Evolutionary conservation across 2,329 filamentous ascomycete species (phyloP), one percentile per base, ranked within the genome.

Genomic region (Cordyceps farinosa): DNA sequence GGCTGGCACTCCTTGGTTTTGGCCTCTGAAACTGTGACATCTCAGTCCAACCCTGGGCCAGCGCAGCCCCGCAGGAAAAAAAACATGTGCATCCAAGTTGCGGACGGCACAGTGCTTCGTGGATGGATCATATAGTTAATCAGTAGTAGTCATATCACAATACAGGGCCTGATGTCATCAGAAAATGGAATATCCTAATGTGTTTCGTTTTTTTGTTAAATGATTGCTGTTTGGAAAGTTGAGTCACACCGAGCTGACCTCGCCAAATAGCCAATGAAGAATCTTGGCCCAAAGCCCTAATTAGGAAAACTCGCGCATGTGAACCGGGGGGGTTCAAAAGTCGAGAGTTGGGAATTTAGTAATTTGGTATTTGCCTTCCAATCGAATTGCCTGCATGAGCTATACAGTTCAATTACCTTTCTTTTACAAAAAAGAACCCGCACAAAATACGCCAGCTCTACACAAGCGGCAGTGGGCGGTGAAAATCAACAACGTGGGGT

Each of bases 401-500:
- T 10, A 13, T 55, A 44, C 7, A n/a, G n/a, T 30, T 54, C 27
- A 4, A 55, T 42, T 17, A 3, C 1, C 36, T 5, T 42, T 44
- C 27, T 42, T 44, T 17, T 5, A 6, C 5, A 38, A 27, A 44
- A 17, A 44, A 1, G 7, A 17, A 13, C 3, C 4, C 30, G 32
- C 42, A 27, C 29, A 44, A n/a, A 44, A 29, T 29, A 36, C 29
- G 29, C 38, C 56, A 51, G 32, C 27, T 32, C 29, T 17, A 5
- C 9, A 22, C 4, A n/a, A 32, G 27, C 38, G 9, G 6, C 10
- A 52, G 61, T 64, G 62, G 62, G 62, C 62, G 62, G 62, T 64
- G 62, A 64, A 61, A 55, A 54, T 45, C 50, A 30, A 52, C 44
- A 38, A 61, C 57, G 62, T 64, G 62, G 62, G 62, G 62, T 64